Evolutionary conservation across 2,329 filamentous ascomycete species (phyloP).

Genomic region (Lasiodiplodia citricola): DNA sequence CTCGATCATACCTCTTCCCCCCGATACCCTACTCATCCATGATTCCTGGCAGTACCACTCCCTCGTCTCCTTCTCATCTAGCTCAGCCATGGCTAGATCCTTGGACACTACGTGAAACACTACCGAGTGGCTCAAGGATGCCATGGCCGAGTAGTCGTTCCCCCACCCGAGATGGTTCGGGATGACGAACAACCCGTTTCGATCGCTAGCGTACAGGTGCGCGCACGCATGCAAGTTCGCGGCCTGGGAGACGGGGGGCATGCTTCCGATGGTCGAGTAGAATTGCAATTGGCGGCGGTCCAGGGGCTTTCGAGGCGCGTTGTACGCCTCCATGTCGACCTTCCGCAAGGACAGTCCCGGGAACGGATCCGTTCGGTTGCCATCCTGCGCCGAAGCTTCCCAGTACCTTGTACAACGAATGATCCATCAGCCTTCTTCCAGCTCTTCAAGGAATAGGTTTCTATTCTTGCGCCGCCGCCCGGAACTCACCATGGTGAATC

Average conservation of each 20-base stretch:
- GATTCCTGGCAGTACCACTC: conserved; percentile 43
- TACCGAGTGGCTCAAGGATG: conserved; percentile 40
- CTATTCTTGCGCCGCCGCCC: not conserved
- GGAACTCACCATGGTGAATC: conserved; percentile 40
- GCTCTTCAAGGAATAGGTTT: too few species aligned
- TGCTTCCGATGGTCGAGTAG: conserved; percentile 41
- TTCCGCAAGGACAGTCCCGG: conserved; percentile 56
- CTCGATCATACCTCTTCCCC: conserved; percentile 36
- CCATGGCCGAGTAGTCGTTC: conserved; percentile 38
- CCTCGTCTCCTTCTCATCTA: conserved; percentile 34
- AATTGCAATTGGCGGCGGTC: conserved; percentile 44
- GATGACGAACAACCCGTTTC: conserved; percentile 60
- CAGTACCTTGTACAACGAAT: conserved; percentile 32
- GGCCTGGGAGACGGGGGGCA: conserved; percentile 34
- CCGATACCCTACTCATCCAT: conserved; percentile 34
- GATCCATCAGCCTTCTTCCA: conserved; percentile 30
- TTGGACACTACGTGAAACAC: conserved; percentile 40
- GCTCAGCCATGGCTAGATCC: conserved; percentile 35
- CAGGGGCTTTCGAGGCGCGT: conserved; percentile 43
- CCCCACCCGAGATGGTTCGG: conserved; percentile 48
- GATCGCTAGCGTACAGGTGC: conserved; percentile 63
- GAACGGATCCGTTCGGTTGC: conserved; percentile 47
- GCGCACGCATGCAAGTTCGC: conserved; percentile 63
- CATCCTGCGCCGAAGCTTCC: conserved; percentile 38
- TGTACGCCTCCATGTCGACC: conserved; percentile 59